Evolutionary conservation across 495 filamentous ascomycete species (phyloP), one percentile per base, ranked within the genome.

Genomic region (Poronia punctata): DNA sequence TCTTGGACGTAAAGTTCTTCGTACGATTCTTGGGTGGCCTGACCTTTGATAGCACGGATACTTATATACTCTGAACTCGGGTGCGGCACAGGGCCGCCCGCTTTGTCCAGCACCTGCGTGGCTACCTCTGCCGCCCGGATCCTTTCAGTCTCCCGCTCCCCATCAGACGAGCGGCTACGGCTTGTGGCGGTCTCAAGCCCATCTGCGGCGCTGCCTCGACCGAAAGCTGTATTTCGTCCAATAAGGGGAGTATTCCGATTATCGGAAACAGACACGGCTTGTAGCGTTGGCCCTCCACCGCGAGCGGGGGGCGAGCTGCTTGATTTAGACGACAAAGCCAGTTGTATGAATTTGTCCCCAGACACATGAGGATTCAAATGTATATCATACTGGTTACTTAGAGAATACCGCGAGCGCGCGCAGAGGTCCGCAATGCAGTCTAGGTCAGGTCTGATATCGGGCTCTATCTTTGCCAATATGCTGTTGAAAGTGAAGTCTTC

Each of bases 371-470:
- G 72, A 5, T 68, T 60, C 30, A 76, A 68, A 40, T 78, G 74
- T n/a, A 75, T 70, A 33, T 78, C 72, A 43, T 78, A 78, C 39
- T 78, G 72, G 50, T 75, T 75, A 50, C 70, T 74, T 21, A 76
- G 50, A 31, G 68, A 72, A 51, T 74, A 75, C 27, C 66, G 64
- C 7, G 69, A 73, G 12, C 69, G 61, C 9, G 72, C 74, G 49
- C 72, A 78, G 12, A 78, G 75, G 46, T 78, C 74, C 5, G 74
- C 74, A 41, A 78, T 78, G 7, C 72, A 65, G 38, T 78, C 74
- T 35, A 78, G 53, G 40, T 76, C 74, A 5, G 66, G 60, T 14
- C 53, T 43, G 30, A 72, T 66, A 17, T 65, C 59, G 16, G 52
- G 51, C 38, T 68, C 53, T 31, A 75, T 66, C 12, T 72, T 66